phyloP scores from a whole-genome alignment of 129 eudicot genomes.

The Artemisia tridentata region DNA sequence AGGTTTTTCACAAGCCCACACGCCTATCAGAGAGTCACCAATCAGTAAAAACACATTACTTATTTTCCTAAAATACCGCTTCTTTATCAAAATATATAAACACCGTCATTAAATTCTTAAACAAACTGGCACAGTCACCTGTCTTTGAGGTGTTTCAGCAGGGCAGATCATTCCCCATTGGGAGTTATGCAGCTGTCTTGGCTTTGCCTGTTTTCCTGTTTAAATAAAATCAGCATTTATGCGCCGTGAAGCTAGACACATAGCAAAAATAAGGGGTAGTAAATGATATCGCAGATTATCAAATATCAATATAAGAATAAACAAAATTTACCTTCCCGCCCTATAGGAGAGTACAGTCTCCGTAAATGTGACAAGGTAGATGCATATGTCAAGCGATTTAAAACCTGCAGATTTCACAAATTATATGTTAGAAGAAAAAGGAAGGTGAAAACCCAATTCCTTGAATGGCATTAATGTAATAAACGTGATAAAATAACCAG shows the following conservation, averaged over 20 bases:
- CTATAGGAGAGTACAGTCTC: constrained; percentile 86
- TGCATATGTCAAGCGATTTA: constrained; percentile 92
- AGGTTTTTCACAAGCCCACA: constrained; percentile 81
- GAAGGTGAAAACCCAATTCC: constrained; percentile 2
- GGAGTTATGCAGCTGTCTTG: constrained; percentile 92
- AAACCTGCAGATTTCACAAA: constrained; percentile 51
- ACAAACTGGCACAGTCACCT: constrained; percentile 30
- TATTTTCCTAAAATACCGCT: not conserved
- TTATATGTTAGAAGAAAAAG: constrained; percentile 4
- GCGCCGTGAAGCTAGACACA: not conserved
- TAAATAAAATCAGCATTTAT: not conserved
- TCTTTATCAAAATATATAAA: not conserved
- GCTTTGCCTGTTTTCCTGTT: constrained; percentile 84
- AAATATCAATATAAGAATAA: not conserved
- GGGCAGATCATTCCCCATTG: constrained; percentile 99
- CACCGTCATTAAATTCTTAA: too few species aligned
- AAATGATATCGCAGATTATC: constrained; percentile 12
- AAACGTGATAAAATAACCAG: not conserved
- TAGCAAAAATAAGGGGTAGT: not conserved
- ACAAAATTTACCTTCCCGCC: constrained; percentile 71
- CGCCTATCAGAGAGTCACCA: constrained; percentile 33
- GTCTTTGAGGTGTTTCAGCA: constrained; percentile 99
- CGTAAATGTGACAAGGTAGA: constrained; percentile 92
- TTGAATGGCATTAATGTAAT: not conserved
- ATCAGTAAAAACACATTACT: not conserved